These are phyloP conservation scores for Fusarium sp. DNA, from an alignment of 2,329 filamentous ascomycete genomes.

Conservation along the genomic window DNA sequence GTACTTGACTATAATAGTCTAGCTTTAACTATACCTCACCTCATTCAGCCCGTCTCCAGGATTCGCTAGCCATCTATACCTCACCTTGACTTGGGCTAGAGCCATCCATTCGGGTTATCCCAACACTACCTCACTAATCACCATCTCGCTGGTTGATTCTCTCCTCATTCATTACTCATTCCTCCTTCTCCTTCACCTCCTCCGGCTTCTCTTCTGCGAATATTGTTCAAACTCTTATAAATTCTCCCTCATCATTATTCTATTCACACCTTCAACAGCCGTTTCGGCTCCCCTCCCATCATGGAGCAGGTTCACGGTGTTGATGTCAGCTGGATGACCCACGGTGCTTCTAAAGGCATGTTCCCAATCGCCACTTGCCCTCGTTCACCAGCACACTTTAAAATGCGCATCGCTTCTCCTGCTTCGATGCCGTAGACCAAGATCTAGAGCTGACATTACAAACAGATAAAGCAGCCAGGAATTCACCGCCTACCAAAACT, in stretches of 20 bases:
- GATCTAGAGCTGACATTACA: slow-evolving; percentile 19
- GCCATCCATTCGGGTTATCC: slow-evolving; percentile 11
- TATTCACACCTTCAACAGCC: slow-evolving; percentile 15
- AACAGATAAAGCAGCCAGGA: slow-evolving; percentile 50
- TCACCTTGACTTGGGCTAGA: slow-evolving; percentile 3
- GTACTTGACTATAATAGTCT: slow-evolving; percentile 20
- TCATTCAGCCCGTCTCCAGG: slow-evolving; percentile 39
- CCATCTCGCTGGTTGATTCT: slow-evolving; percentile 24
- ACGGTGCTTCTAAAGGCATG: slow-evolving; percentile 85
- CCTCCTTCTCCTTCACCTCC: not conserved
- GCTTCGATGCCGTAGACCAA: not conserved
- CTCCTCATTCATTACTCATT: slow-evolving; percentile 24
- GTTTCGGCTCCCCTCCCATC: slow-evolving; percentile 44
- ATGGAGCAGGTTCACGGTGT: slow-evolving; percentile 88
- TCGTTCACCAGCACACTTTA: slow-evolving; percentile 9
- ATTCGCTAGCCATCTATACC: slow-evolving; percentile 34
- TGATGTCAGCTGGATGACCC: slow-evolving; percentile 90
- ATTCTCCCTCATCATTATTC: slow-evolving; percentile 8
- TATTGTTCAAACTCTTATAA: slow-evolving; percentile 16
- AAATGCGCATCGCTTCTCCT: slow-evolving; percentile 29
- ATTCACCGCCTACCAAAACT: slow-evolving; percentile 45
- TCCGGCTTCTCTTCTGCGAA: slow-evolving; percentile 6
- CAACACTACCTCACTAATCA: slow-evolving; percentile 34
- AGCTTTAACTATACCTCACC: slow-evolving; percentile 34
- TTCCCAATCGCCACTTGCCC: slow-evolving; percentile 44